Evolutionary conservation across 225 moss, liverwort and hornwort species (phyloP), one percentile per base, ranked within the genome.

Genomic region (Climacium dendroides): DNA sequence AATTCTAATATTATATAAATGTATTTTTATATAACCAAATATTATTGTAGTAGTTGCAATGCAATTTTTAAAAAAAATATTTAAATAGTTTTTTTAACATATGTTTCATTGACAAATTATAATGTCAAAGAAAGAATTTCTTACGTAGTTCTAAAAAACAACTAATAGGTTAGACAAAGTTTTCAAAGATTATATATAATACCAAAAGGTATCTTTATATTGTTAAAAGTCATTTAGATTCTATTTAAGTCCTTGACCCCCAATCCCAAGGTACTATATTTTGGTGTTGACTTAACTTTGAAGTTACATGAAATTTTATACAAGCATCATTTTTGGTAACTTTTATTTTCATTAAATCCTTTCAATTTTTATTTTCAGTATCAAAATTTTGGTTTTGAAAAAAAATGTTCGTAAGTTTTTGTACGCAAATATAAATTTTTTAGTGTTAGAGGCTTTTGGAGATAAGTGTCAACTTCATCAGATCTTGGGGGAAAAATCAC

Each of bases 271-370:
- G 19, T 19, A 47, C 4, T 1, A 47, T 30, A 5, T 28, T 47
- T 29, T 45, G 4, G 47, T 45, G 5, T 9, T 3, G 1, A 10
- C 1, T 10, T 17, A 30, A 74, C 1, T 48, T 74, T 30, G 3
- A 74, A 48, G 4, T 48, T 30, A 47, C 6, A 47, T 30, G 4
- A 29, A 29, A 18, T 30, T 0, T 18, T 11, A 19, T 11, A 10
- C 30, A 47, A 47, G 0, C 1, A 30, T 39, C 3, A 73, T 19
- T 5, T 41, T 41, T 70, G 3, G 1, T 7, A 3, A 25, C 1
- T 14, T 4, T 15, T 5, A 25, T 15, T 64, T 64, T 19, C 1
- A 10, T 35, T 3, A 19, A 19, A 19, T 10, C 0, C 0, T 15
- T 25, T 25, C 1, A 20, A 41, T 0, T 70, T n/a, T 1, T 41